Evolutionary conservation across 2,329 filamentous ascomycete genomes (phyloP), one percentile per base, ranked within the genome.

Genomic region (Pezicula rhizophila): DNA sequence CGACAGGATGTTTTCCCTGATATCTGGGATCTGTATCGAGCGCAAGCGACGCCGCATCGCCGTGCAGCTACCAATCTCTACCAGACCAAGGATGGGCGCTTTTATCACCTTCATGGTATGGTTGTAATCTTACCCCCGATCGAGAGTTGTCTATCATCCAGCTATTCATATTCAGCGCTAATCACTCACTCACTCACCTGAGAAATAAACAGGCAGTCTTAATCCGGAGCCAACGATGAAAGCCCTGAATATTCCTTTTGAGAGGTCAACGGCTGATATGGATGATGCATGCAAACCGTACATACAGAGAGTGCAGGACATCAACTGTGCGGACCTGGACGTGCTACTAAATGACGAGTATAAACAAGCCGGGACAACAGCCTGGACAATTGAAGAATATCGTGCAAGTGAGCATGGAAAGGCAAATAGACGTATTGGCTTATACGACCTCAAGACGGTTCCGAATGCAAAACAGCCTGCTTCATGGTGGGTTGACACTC

Each of bases 81-180:
- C 54, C 60, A 62, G 14, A 71, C 68, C 15, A 68, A 66, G 47
- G 71, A 75, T 49, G 68, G 63, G 0, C 56, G 67, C 18, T 75
- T 63, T 53, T 75, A 72, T 55, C 73, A 75, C 53, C 46, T 71
- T 1, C 72, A 76, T 51, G n/a, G n/a, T n/a, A n/a, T n/a, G n/a
- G n/a, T n/a, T n/a, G n/a, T n/a, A n/a, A n/a, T n/a, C n/a, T n/a
- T n/a, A n/a, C n/a, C n/a, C n/a, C n/a, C n/a, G n/a, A n/a, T n/a
- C n/a, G n/a, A n/a, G n/a, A n/a, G n/a, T n/a, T n/a, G n/a, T n/a
- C n/a, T n/a, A n/a, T n/a, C n/a, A n/a, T n/a, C n/a, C n/a, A n/a
- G n/a, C n/a, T n/a, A n/a, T n/a, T n/a, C n/a, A n/a, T n/a, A n/a
- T n/a, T n/a, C n/a, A n/a, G n/a, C n/a, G n/a, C n/a, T n/a, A n/a